phyloP scores from a whole-genome alignment of 768 basidiomycete species.

The Lyophyllum atratum region DNA sequence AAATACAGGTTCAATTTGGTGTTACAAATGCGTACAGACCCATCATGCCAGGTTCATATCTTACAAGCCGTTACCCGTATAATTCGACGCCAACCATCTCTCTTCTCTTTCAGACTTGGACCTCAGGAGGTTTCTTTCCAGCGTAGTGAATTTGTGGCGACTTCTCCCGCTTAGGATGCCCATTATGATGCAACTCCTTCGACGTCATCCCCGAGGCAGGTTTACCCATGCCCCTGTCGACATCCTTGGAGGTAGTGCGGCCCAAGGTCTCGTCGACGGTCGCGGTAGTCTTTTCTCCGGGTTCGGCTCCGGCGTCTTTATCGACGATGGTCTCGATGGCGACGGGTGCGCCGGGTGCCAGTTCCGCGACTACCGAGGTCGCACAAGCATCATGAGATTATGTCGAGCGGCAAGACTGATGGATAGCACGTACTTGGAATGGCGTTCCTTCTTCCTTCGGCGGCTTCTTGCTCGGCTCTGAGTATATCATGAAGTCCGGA shows the following conservation, averaged over 20 bases:
- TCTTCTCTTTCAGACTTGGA: background rate
- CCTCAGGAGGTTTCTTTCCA: background rate
- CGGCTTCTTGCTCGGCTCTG: slow-evolving; percentile 2
- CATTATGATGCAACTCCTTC: background rate
- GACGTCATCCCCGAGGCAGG: background rate
- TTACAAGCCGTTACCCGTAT: no score
- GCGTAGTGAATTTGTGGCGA: background rate
- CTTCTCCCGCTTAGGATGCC: background rate
- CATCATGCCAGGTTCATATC: no score
- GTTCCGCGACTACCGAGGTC: background rate
- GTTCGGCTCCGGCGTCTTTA: background rate
- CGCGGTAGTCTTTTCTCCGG: background rate
- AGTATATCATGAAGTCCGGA: slow-evolving; percentile 10
- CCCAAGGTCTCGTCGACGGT: background rate
- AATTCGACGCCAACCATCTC: no score
- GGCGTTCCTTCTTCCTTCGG: background rate
- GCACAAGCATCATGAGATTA: background rate
- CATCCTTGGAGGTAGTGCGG: background rate
- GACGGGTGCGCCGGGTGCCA: background rate
- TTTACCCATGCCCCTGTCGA: background rate
- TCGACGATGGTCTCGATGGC: background rate
- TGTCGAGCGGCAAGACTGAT: background rate
- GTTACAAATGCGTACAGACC: no score
- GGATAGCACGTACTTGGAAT: background rate
- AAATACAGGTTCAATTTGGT: no score